Evolutionary conservation across 2,329 filamentous ascomycete species (phyloP).

Genomic region (Clathrospora elynae): DNA sequence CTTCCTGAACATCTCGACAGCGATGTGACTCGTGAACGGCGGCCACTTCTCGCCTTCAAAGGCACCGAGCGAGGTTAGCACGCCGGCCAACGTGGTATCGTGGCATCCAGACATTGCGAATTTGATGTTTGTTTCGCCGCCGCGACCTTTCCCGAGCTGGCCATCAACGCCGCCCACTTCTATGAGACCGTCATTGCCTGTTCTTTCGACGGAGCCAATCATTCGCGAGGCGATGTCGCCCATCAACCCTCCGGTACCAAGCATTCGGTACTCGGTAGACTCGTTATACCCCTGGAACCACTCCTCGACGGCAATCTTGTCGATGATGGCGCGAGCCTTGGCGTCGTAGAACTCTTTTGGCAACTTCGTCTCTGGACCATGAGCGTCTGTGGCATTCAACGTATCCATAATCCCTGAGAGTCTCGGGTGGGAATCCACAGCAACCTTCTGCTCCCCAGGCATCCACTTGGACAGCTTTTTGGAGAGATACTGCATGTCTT

Average conservation of each 20-base stretch:
- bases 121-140: conserved; percentile 63
- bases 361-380: conserved; percentile 77
- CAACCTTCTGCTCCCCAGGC: conserved; percentile 70
- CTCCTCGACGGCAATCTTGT: conserved; percentile 80
- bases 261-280: conserved; percentile 80
- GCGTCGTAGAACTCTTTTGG: conserved; percentile 87
- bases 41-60: conserved; percentile 80
- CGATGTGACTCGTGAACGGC: conserved; percentile 89
- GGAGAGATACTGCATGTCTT: conserved; percentile 84
- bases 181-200: conserved; percentile 48
- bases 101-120: conserved; percentile 86
- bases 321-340: conserved; percentile 70
- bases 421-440: conserved; percentile 81
- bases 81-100: conserved; percentile 86
- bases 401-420: conserved; percentile 93
- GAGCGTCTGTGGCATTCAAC: conserved; percentile 84
- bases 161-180: conserved; percentile 46
- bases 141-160: conserved; percentile 49
- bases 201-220: conserved; percentile 45
- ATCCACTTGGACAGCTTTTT: conserved; percentile 82
- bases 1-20: conserved; percentile 83
- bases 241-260: conserved; percentile 84
- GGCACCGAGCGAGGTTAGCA: conserved; percentile 78
- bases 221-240: conserved; percentile 73
- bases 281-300: conserved; percentile 91